phyloP scores from a whole-genome alignment of 2,329 filamentous ascomycete species.

The Aaosphaeria pasadenensis region DNA sequence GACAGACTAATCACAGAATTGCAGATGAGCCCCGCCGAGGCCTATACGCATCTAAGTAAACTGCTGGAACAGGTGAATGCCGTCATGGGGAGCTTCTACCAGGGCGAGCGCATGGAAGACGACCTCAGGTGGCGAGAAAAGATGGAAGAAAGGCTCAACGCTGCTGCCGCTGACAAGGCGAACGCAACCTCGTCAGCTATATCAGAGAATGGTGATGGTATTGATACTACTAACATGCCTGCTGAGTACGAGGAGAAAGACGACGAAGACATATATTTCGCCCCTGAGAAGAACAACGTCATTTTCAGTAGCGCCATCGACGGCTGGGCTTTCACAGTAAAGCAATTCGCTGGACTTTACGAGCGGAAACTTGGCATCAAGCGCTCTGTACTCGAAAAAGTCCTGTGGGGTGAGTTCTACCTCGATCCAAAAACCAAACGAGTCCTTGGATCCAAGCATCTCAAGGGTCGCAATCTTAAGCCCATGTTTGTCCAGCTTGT shows the following conservation, averaged over 20 bases:
- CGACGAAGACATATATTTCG: constrained; percentile 97
- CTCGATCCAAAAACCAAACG: constrained; percentile 96
- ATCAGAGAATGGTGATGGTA: constrained; percentile 54
- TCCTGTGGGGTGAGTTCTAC: constrained; percentile 96
- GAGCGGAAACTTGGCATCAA: constrained; percentile 98
- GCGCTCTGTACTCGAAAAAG: constrained; percentile 80
- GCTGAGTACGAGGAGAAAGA: constrained; percentile 81
- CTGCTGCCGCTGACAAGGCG: constrained; percentile 64
- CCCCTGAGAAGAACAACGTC: constrained; percentile 97
- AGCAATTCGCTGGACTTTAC: constrained; percentile 89
- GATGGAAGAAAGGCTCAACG: constrained; percentile 81
- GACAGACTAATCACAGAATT: constrained; percentile 91
- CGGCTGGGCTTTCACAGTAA: constrained; percentile 97
- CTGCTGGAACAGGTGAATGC: constrained; percentile 95
- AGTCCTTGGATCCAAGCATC: constrained; percentile 82
- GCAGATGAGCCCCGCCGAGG: constrained; percentile 87
- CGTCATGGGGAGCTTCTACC: constrained; percentile 94
- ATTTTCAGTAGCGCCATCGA: constrained; percentile 98
- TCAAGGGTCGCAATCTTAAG: constrained; percentile 88
- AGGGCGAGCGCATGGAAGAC: constrained; percentile 97
- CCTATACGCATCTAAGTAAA: constrained; percentile 84
- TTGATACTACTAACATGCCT: constrained; percentile 47
- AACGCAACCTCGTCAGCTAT: constrained; percentile 45
- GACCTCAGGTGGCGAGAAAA: constrained; percentile 93
- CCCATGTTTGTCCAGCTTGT: constrained; percentile 98